Base-by-base conservation (phyloP, 2,329 filamentous ascomycete genomes). In the Iodosphaeria phyllophila region DNA sequence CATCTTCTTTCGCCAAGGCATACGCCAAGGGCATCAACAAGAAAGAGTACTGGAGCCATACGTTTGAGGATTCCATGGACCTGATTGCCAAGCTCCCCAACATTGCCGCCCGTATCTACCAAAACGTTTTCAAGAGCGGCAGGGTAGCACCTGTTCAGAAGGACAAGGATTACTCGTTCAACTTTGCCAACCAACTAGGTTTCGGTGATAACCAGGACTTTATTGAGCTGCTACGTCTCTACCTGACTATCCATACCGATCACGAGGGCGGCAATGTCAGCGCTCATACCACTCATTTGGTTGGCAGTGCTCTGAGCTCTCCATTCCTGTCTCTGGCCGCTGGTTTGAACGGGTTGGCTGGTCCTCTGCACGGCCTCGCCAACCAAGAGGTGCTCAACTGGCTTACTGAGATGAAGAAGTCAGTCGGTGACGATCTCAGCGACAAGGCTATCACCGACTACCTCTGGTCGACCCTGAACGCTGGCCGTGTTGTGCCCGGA, bases 321-420 rank as follows among this genome's bases (percentile, higher is more conserved):
- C 84, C 89, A 37, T 91, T 91, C 74, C 75, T 98, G 42, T 98
- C 89, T 30, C 69, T 98, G 39, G 75, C 89, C 44, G 89, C 89
- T 47, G 89, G 89, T 60, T 74, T 98, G 35, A 92, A 98, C 61
- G 89, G 89, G 68, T 77, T 98, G 39, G 89, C 89, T 44, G 89
- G 89, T 47, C 89, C 89, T 50, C 83, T 98, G 33, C 89, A 98
- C 73, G 89, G 89, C 57, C 74, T 98, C 47, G 89, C 89, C 54
- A 98, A 98, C 74, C 89, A 98, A 69, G 89, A 98, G 63, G 89
- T 98, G 41, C 74, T 98, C 45, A 84, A 89, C 68, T 98, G 89
- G 89, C 79, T 98, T 48, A 79, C 76, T 43, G 80, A 95, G 75
- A 93, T 98, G 84, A 93, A 98, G 80, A 76, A 82, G 61, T 54